Percentiles rank a stretch among this genome's conserved stretches.
Evolutionary conservation across 495 filamentous ascomycete genomes (phyloP).

Genomic region (Hyaloscypha bicolor): DNA sequence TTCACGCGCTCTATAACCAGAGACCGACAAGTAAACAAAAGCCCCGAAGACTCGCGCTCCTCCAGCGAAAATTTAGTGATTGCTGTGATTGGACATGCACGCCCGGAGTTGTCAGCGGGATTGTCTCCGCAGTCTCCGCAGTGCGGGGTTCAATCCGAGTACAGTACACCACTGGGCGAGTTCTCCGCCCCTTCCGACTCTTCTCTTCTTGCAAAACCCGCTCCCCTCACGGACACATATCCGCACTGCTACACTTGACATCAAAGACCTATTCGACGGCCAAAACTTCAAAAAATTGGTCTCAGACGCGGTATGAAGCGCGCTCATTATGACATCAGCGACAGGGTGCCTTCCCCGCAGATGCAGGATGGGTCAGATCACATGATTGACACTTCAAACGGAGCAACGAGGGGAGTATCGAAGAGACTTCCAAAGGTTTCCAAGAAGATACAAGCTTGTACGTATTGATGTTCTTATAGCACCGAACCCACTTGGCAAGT

Average conservation of each 20-base stretch:
- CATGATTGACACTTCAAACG: conserved; percentile 2
- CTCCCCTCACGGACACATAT: neutral
- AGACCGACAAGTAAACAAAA: neutral
- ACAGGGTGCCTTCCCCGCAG: neutral
- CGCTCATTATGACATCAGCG: neutral
- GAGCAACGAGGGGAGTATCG: neutral
- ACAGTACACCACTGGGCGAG: neutral
- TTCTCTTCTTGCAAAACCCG: neutral
- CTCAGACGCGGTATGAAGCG: neutral
- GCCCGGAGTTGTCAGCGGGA: neutral
- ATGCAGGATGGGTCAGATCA: neutral
- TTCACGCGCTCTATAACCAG: neutral
- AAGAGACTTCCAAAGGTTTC: conserved; percentile 14
- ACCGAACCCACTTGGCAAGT: neutral
- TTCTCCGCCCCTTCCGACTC: neutral
- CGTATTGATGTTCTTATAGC: neutral
- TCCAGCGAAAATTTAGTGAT: neutral
- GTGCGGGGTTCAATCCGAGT: neutral
- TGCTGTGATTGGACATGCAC: neutral
- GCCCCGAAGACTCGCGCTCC: neutral
- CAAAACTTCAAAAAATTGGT: neutral
- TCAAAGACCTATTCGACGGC: neutral
- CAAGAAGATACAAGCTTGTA: conserved; percentile 15
- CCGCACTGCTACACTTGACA: neutral
- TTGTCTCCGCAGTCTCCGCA: neutral